Evolutionary conservation across 2,329 filamentous ascomycete genomes (phyloP), one percentile per base, ranked within the genome.

Genomic region (Xylaria multiplex): DNA sequence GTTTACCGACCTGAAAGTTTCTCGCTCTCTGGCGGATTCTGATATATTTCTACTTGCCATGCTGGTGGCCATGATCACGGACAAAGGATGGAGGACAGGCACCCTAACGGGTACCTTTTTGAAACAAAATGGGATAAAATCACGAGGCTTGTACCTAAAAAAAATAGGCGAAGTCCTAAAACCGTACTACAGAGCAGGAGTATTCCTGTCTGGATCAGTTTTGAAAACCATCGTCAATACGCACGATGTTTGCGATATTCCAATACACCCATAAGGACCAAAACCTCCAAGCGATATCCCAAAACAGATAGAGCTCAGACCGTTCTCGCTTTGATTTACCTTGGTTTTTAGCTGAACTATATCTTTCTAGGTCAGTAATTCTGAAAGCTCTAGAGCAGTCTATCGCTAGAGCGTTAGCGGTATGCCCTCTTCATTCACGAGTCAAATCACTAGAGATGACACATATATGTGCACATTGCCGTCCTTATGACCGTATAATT

Each of bases 21-120:
- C 66, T 13, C 66, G 66, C 37, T 68, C 66, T 56, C 66, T 62
- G 13, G 55, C 57, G 6, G 45, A 62, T 62, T 68, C 66, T 42
- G 62, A 62, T 59, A 68, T 68, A 6, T 46, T 63, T 11, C 40
- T 13, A n/a, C 19, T 48, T 27, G 45, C 45, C 64, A 60, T 67
- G 32, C 27, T 60, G 22, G 43, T 27, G 8, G 35, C 52, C 30
- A 49, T 35, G 37, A 24, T 13, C 30, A 24, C 8, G n/a, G 42
- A 54, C 30, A 37, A 56, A 48, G 24, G 43, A 30, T 32, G 19
- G 14, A 45, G n/a, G 55, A 22, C 11, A 11, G 24, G 13, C 13
- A 42, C 13, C 37, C 6, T 3, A 30, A 32, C 27, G 13, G 14
- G 24, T 30, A n/a, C 27, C 45, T 22, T 50, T 16, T 46, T 30